A percentile compares a stretch with the other conserved stretches of the same genome.
phyloP scores from a whole-genome alignment of 208 protist genomes.

The Leishmania mexicana region DNA sequence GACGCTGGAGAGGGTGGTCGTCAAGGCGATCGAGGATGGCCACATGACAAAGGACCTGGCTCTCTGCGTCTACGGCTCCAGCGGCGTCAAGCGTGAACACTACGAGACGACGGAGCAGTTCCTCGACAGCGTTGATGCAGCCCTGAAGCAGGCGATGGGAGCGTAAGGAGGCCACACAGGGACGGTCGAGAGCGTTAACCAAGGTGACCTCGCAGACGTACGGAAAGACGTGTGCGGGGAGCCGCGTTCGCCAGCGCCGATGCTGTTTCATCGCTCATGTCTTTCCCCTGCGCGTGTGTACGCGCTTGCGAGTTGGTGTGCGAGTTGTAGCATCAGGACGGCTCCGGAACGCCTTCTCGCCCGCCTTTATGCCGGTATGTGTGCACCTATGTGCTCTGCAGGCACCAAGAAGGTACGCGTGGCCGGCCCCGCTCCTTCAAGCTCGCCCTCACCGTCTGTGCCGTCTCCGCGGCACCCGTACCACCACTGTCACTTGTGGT shows the following conservation, averaged over 20 bases:
- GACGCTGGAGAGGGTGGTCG: conserved; percentile 90
- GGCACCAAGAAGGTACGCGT: not conserved
- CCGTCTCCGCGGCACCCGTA: not conserved
- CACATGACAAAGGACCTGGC: conserved; percentile 99
- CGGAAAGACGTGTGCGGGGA: not conserved
- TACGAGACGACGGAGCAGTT: conserved; percentile 91
- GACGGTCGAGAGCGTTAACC: not conserved
- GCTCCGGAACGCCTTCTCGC: not conserved
- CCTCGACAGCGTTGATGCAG: conserved; percentile 79
- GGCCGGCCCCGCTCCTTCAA: not conserved
- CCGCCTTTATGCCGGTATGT: not conserved
- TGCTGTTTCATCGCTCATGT: not conserved
- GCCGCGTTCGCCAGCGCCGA: not conserved
- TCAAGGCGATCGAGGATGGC: conserved; percentile 93
- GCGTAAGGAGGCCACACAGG: conserved; percentile 6
- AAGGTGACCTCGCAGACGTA: not conserved
- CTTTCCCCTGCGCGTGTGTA: not conserved
- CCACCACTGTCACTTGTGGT: no score
- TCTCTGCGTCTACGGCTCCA: conserved; percentile 90
- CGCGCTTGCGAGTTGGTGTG: not conserved
- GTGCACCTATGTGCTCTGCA: not conserved
- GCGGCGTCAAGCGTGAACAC: conserved; percentile 74
- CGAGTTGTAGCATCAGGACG: not conserved
- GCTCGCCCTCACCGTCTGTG: not conserved
- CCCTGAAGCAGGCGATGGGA: conserved; percentile 57